Conservation (phyloP, 2,329 filamentous ascomycete species). For the Exophiala viscosa region DNA sequence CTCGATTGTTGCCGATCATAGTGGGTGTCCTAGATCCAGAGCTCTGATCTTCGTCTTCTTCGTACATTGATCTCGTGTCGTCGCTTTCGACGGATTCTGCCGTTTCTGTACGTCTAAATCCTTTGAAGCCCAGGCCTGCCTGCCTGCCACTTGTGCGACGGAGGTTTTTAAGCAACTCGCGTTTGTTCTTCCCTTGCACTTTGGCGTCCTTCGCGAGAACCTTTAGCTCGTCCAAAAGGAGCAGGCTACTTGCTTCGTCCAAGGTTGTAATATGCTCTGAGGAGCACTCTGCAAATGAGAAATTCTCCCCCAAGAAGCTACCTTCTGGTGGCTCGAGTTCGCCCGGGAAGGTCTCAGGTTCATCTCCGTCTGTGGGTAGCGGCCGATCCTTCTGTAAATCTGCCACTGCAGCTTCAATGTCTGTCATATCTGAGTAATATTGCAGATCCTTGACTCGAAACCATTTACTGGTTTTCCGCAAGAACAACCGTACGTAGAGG, state of each 20-base stretch:
- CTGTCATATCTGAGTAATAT: constrained; percentile 78
- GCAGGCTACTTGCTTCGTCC: constrained; percentile 75
- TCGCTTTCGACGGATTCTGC: constrained; percentile 45
- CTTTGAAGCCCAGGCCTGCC: constrained; percentile 66
- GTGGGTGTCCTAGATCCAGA: constrained; percentile 30
- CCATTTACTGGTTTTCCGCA: constrained; percentile 89
- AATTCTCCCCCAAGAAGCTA: constrained; percentile 52
- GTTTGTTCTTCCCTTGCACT: constrained; percentile 82
- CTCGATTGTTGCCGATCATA: constrained; percentile 53
- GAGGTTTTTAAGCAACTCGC: constrained; percentile 71
- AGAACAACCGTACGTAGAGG: constrained; percentile 83
- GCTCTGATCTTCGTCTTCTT: constrained; percentile 38
- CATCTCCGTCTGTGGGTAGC: constrained; percentile 48
- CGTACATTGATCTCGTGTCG: constrained; percentile 18
- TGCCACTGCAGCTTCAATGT: constrained; percentile 63
- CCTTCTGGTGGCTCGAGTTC: constrained; percentile 48
- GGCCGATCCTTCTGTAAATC: constrained; percentile 57
- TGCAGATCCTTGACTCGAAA: constrained; percentile 73
- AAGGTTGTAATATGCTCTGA: constrained; percentile 69
- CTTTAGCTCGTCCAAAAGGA: constrained; percentile 87
- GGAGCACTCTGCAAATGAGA: constrained; percentile 77
- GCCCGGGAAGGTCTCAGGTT: constrained; percentile 41
- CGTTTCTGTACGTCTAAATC: constrained; percentile 62
- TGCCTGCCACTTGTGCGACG: constrained; percentile 71
- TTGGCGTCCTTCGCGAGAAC: constrained; percentile 78